Percentiles rank a stretch among this genome's conserved stretches.
These are phyloP conservation scores for Pittosporum tobira DNA, from an alignment of 129 eudicot genomes.

Conservation along the genomic window DNA sequence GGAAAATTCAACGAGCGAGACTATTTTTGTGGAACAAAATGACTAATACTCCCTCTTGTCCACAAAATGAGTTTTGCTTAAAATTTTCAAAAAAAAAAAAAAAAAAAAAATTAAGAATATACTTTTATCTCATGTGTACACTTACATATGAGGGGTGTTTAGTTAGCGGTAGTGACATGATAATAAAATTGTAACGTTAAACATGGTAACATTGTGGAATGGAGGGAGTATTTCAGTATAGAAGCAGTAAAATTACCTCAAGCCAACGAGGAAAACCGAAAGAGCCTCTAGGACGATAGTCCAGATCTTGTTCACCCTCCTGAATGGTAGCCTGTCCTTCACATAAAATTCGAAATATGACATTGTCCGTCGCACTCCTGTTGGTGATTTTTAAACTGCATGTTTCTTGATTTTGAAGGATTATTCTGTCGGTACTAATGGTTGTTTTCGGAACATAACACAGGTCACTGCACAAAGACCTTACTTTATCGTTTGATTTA, in stretches of 20 bases:
- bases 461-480: conserved; percentile 38
- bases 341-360: conserved; percentile 53
- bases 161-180: too few species aligned
- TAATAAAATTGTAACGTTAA: too few species aligned
- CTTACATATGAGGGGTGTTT: too few species aligned
- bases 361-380: conserved; percentile 48
- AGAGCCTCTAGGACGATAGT: conserved; percentile 54
- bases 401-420: conserved; percentile 73
- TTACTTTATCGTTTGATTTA: conserved; percentile 33
- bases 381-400: conserved; percentile 44
- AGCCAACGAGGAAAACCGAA: conserved; percentile 96
- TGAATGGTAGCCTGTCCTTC: conserved; percentile 53
- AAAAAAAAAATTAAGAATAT: too few species aligned
- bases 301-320: conserved; percentile 44
- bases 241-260: conserved; percentile 43
- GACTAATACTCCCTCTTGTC: too few species aligned
- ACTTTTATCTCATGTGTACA: too few species aligned
- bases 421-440: conserved; percentile 41
- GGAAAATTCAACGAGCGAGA: too few species aligned
- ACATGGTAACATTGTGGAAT: too few species aligned
- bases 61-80: too few species aligned
- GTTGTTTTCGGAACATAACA: conserved; percentile 55
- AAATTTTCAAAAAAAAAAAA: too few species aligned
- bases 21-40: too few species aligned
- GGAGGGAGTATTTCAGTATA: too few species aligned